phyloP scores from a whole-genome alignment of 2,329 filamentous ascomycete genomes.

The Lomentospora prolificans region DNA sequence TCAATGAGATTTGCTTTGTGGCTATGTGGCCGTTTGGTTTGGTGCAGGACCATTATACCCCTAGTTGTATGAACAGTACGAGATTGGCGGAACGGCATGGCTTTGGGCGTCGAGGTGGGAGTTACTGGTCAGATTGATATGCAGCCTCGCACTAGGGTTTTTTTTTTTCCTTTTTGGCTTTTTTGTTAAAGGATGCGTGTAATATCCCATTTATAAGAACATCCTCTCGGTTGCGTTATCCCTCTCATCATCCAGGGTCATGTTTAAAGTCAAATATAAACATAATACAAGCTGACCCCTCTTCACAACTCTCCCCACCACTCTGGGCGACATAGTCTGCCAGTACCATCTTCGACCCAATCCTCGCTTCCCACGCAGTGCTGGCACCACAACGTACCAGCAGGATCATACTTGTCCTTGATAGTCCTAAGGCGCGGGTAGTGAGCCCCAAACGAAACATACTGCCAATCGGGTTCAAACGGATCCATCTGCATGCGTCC shows the following conservation, averaged over 20 bases:
- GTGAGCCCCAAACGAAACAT: constrained; percentile 24
- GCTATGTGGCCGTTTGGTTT: constrained; percentile 54
- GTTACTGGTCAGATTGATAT: background rate
- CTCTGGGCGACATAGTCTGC: constrained; percentile 12
- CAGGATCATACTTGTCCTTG: constrained; percentile 25
- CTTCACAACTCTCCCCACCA: no score
- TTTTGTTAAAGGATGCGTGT: no score
- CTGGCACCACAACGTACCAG: constrained; percentile 24
- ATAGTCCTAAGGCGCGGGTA: constrained; percentile 20
- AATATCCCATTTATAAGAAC: no score
- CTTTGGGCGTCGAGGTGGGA: background rate
- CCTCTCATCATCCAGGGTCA: no score
- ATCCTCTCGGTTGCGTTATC: no score
- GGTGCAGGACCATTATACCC: constrained; percentile 36
- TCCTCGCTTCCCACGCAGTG: constrained; percentile 27
- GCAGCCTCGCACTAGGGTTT: no score
- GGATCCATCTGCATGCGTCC: constrained; percentile 14
- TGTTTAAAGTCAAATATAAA: no score
- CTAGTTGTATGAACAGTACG: constrained; percentile 8
- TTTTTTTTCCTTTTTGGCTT: no score
- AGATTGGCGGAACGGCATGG: background rate
- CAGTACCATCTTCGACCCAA: constrained; percentile 17
- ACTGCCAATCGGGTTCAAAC: constrained; percentile 21
- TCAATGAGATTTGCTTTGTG: constrained; percentile 48
- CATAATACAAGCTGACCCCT: no score